phyloP scores from a whole-genome alignment of 1,284 basidiomycete genomes.

The Pseudozyma thailandica region DNA sequence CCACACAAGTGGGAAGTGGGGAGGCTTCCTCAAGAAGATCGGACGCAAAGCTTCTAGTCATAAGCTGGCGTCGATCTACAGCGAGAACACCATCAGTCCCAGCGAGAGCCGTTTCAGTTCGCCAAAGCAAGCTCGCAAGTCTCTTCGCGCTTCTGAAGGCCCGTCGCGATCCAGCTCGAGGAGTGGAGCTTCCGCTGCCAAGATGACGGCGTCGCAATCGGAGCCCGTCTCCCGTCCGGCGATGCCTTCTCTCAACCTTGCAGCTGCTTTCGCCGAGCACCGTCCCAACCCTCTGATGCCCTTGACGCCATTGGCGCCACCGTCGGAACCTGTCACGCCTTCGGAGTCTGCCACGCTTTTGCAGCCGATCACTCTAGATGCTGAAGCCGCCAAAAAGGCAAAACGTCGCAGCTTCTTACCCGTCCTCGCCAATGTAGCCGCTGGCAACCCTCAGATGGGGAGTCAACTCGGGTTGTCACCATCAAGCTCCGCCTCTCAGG shows the following conservation, averaged over 20 bases:
- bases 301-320: conserved; percentile 24
- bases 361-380: conserved; percentile 17
- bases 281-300: conserved; percentile 5
- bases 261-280: conserved; percentile 8
- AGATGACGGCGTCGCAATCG: conserved; percentile 26
- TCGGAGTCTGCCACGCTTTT: conserved; percentile 1
- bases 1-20: conserved; percentile 37
- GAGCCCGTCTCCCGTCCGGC: conserved; percentile 16
- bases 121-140: conserved; percentile 23
- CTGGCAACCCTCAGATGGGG: neutral
- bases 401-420: conserved; percentile 44
- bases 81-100: conserved; percentile 19
- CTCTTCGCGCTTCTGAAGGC: conserved; percentile 22
- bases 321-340: conserved; percentile 7
- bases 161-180: conserved; percentile 11
- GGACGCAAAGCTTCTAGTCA: conserved; percentile 47
- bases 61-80: conserved; percentile 15
- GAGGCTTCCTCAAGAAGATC: conserved; percentile 49
- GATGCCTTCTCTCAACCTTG: conserved; percentile 18
- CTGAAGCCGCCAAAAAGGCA: conserved; percentile 27
- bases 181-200: conserved; percentile 9
- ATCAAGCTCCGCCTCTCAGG: conserved; percentile 1
- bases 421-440: conserved; percentile 15
- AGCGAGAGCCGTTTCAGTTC: conserved; percentile 31
- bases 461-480: neutral